These are phyloP conservation scores for Pleurotus sapidus DNA, from an alignment of 768 basidiomycete genomes.

Conservation along the genomic window DNA sequence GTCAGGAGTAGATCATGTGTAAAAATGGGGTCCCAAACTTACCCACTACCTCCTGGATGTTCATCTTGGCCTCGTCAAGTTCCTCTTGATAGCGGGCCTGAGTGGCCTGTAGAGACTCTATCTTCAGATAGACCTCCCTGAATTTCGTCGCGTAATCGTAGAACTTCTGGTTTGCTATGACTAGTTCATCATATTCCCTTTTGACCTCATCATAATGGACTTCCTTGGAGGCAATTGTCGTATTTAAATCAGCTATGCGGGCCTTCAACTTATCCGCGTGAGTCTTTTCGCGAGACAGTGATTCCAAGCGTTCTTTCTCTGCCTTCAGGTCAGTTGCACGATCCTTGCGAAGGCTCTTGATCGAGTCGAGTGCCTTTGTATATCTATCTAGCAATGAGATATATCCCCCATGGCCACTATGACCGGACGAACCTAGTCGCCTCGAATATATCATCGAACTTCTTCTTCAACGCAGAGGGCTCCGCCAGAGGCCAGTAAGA, in stretches of 20 bases:
- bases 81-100: conserved; percentile 62
- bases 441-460: conserved; percentile 99
- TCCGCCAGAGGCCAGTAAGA: conserved; percentile 98
- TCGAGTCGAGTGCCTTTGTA: conserved; percentile 93
- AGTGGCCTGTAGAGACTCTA: conserved; percentile 59
- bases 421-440: conserved; percentile 72
- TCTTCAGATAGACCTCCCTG: conserved; percentile 75
- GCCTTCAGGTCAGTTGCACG: conserved; percentile 87
- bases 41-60: conserved; percentile 68
- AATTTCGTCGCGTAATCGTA: conserved; percentile 84
- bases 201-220: conserved; percentile 71
- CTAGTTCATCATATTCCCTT: conserved; percentile 59
- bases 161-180: conserved; percentile 71
- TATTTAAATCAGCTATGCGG: conserved; percentile 59
- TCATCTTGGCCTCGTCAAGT: conserved; percentile 58
- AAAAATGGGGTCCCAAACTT: conserved; percentile 12
- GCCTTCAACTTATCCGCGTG: conserved; percentile 81
- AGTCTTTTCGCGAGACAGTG: conserved; percentile 76
- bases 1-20: too few relatives aligned
- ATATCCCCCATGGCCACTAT: not conserved
- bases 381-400: conserved; percentile 51
- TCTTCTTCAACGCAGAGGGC: conserved; percentile 90
- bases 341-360: conserved; percentile 89
- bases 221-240: conserved; percentile 66
- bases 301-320: conserved; percentile 83